A percentile compares a stretch with the other conserved stretches of the same genome.
These are phyloP conservation scores for Fusarium gaditjirri DNA, from an alignment of 2,329 filamentous ascomycete genomes.

Conservation along the genomic window DNA sequence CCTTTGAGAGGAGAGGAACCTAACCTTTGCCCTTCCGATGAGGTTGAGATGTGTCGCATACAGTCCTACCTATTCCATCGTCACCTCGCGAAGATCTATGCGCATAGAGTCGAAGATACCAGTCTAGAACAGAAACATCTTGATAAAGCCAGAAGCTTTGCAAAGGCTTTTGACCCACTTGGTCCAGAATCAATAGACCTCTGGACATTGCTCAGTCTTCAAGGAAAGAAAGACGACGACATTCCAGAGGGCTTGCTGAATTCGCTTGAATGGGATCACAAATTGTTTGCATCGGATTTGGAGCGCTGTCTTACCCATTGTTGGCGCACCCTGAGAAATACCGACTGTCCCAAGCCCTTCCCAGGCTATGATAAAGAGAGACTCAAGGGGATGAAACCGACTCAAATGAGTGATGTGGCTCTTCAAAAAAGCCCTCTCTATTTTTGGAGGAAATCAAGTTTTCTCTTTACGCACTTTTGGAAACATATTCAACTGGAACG, in stretches of 20 bases:
- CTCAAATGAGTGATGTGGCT: neutral
- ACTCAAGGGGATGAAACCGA: neutral
- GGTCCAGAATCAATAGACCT: neutral
- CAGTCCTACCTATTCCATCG: slow-evolving; percentile 1
- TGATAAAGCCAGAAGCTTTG: neutral
- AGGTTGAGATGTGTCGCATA: neutral
- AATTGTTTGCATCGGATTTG: neutral
- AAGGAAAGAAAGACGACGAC: neutral
- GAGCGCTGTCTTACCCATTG: neutral
- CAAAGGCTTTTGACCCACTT: neutral
- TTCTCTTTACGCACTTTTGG: neutral
- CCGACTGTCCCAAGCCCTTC: neutral
- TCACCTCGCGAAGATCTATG: neutral
- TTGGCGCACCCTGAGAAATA: neutral
- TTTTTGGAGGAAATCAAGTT: neutral
- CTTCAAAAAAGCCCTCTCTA: neutral
- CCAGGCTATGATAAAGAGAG: neutral
- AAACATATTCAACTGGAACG: neutral
- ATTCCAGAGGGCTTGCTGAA: neutral
- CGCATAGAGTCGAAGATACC: rapidly evolving
- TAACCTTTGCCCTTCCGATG: rapidly evolving
- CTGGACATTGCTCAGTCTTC: neutral
- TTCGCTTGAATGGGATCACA: neutral
- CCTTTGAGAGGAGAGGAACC: neutral
- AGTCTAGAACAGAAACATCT: neutral